Percentiles rank a stretch among this genome's conserved stretches.
Evolutionary conservation across 768 basidiomycete genomes (phyloP).

Genomic region (Termitomyces sp.): DNA sequence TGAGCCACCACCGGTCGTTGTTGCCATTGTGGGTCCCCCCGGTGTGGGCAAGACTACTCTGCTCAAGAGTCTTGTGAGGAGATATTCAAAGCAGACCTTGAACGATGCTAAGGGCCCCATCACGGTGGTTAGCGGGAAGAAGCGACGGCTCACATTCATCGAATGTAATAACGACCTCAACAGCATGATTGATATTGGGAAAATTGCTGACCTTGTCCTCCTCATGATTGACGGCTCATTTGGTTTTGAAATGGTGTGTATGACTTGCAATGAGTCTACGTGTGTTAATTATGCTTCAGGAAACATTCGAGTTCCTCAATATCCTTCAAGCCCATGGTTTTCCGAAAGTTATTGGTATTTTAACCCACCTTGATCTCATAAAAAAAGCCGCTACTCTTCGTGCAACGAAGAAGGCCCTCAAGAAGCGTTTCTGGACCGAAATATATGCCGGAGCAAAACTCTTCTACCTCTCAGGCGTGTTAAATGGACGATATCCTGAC

Average conservation of each 20-base stretch:
- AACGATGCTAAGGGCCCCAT: conserved; percentile 89
- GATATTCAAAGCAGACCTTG: conserved; percentile 92
- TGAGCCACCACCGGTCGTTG: conserved; percentile 87
- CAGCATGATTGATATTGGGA: conserved; percentile 97
- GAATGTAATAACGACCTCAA: conserved; percentile 98
- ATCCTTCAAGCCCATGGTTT: conserved; percentile 96
- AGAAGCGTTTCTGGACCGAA: conserved; percentile 99
- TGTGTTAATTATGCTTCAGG: conserved; percentile 39
- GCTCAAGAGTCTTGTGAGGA: conserved; percentile 82
- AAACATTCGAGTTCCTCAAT: conserved; percentile 98
- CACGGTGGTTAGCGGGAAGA: conserved; percentile 92
- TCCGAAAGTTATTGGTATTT: conserved; percentile 95
- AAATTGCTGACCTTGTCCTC: conserved; percentile 92
- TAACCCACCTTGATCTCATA: conserved; percentile 95
- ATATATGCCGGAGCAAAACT: conserved; percentile 98
- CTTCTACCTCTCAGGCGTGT: conserved; percentile 93
- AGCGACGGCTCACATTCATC: conserved; percentile 87
- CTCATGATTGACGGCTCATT: conserved; percentile 98
- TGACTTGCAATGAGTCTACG: neutral
- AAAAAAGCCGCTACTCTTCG: conserved; percentile 85
- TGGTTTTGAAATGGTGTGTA: conserved; percentile 94
- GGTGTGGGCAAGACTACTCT: conserved; percentile 97
- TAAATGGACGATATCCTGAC: conserved; percentile 97
- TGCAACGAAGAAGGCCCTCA: conserved; percentile 88
- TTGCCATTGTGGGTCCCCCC: conserved; percentile 93